A percentile compares a stretch with the other conserved stretches of the same genome.
Conservation (phyloP, 192 early-diverging fungal genomes). For the Coemansia sp. region DNA sequence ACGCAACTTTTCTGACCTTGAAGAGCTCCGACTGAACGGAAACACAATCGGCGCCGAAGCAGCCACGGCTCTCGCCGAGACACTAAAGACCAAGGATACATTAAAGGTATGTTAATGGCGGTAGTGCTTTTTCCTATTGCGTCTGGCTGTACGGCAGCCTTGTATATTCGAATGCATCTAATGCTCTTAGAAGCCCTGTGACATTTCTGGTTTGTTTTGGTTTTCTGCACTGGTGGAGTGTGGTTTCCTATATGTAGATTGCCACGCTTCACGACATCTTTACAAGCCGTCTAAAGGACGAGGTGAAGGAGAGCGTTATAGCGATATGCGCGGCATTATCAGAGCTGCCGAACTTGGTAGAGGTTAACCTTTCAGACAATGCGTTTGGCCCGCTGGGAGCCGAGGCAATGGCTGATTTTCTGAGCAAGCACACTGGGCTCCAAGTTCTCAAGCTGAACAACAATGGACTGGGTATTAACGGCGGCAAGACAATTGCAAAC, state of each 20-base stretch:
- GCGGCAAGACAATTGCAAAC: conserved; percentile 81
- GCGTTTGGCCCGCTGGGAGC: conserved; percentile 98
- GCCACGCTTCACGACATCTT: conserved; percentile 91
- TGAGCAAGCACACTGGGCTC: conserved; percentile 77
- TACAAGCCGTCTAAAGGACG: conserved; percentile 85
- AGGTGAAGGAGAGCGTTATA: conserved; percentile 82
- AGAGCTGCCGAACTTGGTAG: conserved; percentile 75
- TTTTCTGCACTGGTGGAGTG: not conserved
- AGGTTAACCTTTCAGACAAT: conserved; percentile 89
- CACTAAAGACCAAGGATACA: conserved; percentile 63
- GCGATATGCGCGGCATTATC: conserved; percentile 80
- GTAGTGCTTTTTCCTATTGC: not conserved
- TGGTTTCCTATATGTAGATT: conserved; percentile 51
- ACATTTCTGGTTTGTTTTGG: not conserved
- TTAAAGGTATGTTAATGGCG: conserved; percentile 64
- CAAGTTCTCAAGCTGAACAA: conserved; percentile 92
- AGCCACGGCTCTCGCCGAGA: conserved; percentile 70
- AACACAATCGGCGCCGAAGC: conserved; percentile 95
- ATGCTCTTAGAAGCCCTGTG: not conserved
- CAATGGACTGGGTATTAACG: conserved; percentile 92
- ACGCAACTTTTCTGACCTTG: conserved; percentile 59
- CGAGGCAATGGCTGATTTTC: conserved; percentile 78
- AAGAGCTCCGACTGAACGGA: conserved; percentile 75
- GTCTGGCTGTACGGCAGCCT: not conserved
- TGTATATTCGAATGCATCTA: not conserved